Evolutionary conservation across 306 rosid genomes (phyloP).

Genomic region (Gastrolobium villosum): DNA sequence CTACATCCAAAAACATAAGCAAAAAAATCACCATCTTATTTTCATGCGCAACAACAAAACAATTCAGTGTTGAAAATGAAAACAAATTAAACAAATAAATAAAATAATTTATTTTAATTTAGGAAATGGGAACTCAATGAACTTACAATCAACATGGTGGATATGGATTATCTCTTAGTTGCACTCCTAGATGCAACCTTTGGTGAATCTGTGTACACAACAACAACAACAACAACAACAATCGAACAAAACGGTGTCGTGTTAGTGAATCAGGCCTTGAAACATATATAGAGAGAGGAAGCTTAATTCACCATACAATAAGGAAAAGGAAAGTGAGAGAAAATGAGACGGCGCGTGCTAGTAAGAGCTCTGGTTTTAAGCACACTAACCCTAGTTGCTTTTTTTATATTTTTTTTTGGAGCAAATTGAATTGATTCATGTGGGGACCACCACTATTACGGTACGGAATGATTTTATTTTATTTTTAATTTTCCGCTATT

Average conservation of each 20-base stretch:
- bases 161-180: constrained; percentile 10
- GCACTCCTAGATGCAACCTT: constrained; percentile 62
- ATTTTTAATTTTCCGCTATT: no score
- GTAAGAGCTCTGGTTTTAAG: no score
- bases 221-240: constrained; percentile 42
- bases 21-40: neutral
- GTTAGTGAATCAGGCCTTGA: neutral
- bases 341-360: no score
- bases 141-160: constrained; percentile 70
- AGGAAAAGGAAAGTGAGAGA: no score
- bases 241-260: constrained; percentile 39
- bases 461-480: no score
- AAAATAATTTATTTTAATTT: no score
- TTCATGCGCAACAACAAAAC: neutral
- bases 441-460: no score
- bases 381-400: no score
- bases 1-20: constrained; percentile 45
- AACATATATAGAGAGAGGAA: constrained; percentile 1
- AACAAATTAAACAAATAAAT: neutral
- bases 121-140: neutral
- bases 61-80: neutral
- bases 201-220: constrained; percentile 65
- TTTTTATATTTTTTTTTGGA: no score
- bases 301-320: constrained; percentile 15
- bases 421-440: no score